A percentile compares a stretch with the other conserved stretches of the same genome.
Conservation (phyloP, 768 basidiomycete genomes). For the Agaricus bisporus region DNA sequence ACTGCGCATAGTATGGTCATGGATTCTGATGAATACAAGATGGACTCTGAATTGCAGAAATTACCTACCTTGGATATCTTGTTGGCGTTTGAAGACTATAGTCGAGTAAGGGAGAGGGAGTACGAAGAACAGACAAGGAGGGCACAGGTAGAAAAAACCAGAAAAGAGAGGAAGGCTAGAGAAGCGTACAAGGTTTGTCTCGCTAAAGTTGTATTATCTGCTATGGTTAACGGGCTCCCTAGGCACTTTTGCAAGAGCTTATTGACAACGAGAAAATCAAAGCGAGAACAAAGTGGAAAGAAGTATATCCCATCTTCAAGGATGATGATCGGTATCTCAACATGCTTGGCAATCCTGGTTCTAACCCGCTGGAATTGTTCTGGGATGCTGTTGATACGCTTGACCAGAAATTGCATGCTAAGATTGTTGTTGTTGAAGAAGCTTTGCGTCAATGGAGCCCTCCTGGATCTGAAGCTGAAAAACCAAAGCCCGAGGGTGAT, state of each 20-base stretch:
- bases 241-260: conserved; percentile 74
- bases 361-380: conserved; percentile 92
- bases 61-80: conserved; percentile 90
- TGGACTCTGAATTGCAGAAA: conserved; percentile 70
- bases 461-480: conserved; percentile 26
- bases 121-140: conserved; percentile 84
- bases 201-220: conserved; percentile 10
- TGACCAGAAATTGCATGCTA: conserved; percentile 79
- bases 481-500: conserved; percentile 25
- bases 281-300: conserved; percentile 88
- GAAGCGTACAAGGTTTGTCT: conserved; percentile 78
- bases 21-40: conserved; percentile 73
- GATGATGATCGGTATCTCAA: conserved; percentile 79
- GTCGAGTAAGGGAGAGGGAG: conserved; percentile 83
- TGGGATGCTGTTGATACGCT: conserved; percentile 90
- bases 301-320: conserved; percentile 71
- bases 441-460: conserved; percentile 38
- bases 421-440: conserved; percentile 62
- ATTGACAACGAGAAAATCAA: conserved; percentile 60
- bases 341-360: conserved; percentile 90
- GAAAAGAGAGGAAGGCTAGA: conserved; percentile 83
- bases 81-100: conserved; percentile 91
- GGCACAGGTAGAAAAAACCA: conserved; percentile 74
- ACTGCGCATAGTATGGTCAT: conserved; percentile 72
- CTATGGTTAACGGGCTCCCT: not conserved